Conservation (phyloP, 192 early-diverging fungal species). For the Backusella circina region DNA sequence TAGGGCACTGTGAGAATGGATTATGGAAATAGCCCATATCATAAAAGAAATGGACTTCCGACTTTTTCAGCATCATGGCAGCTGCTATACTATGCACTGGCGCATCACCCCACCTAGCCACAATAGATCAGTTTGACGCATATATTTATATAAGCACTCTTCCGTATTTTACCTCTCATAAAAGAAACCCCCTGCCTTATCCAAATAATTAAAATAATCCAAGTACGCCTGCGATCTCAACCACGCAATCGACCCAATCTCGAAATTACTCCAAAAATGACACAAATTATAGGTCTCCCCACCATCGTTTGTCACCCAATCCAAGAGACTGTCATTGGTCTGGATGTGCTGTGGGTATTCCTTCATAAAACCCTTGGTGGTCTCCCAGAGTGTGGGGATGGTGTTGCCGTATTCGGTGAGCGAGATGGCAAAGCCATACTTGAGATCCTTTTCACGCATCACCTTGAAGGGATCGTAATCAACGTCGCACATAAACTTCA, state of each 20-base stretch:
- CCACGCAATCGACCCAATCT: slow-evolving; percentile 68
- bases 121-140: not conserved
- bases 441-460: slow-evolving; percentile 64
- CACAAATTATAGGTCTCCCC: slow-evolving; percentile 59
- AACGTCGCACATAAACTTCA: slow-evolving; percentile 69
- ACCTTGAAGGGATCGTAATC: slow-evolving; percentile 69
- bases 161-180: slow-evolving; percentile 59
- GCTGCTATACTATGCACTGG: slow-evolving; percentile 24
- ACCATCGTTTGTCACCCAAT: slow-evolving; percentile 46
- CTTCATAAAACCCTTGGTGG: slow-evolving; percentile 46
- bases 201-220: slow-evolving; percentile 67
- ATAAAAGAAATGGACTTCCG: slow-evolving; percentile 23
- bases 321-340: slow-evolving; percentile 18
- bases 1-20: slow-evolving; percentile 21
- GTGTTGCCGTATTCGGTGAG: slow-evolving; percentile 56
- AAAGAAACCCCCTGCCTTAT: slow-evolving; percentile 82
- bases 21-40: slow-evolving; percentile 25
- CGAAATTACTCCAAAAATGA: slow-evolving; percentile 80
- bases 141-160: not conserved
- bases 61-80: slow-evolving; percentile 5
- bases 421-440: slow-evolving; percentile 68
- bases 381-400: slow-evolving; percentile 62
- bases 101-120: slow-evolving; percentile 20
- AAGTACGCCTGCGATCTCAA: slow-evolving; percentile 61
- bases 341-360: slow-evolving; percentile 38